Percentiles rank a stretch among this genome's conserved stretches.
Conservation (phyloP, 805 yeast genomes). For the Sungouiozyma intestinalis region DNA sequence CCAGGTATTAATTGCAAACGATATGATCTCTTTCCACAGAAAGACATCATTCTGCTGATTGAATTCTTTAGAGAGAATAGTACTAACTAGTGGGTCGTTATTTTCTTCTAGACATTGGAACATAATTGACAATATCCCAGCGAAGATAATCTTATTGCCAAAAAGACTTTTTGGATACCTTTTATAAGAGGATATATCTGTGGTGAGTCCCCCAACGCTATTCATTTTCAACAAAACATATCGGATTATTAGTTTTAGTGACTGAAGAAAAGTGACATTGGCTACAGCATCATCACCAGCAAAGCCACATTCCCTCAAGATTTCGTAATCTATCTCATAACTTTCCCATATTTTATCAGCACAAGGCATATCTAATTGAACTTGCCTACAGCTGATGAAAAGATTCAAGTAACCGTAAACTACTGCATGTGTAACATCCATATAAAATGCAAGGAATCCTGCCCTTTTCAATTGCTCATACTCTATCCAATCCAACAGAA, state of each 20-base stretch:
- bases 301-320: conserved; percentile 17
- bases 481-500: conserved; percentile 53
- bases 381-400: conserved; percentile 45
- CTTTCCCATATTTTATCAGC: conserved; percentile 50
- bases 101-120: conserved; percentile 67
- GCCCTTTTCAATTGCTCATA: conserved; percentile 69
- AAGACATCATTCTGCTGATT: conserved; percentile 27
- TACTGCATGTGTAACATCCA: conserved; percentile 70
- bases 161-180: conserved; percentile 37
- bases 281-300: conserved; percentile 11
- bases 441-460: conserved; percentile 70
- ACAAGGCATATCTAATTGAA: conserved; percentile 53
- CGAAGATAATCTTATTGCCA: conserved; percentile 55
- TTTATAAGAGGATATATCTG: neutral
- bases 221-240: conserved; percentile 24
- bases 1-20: conserved; percentile 66
- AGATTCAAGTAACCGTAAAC: conserved; percentile 64
- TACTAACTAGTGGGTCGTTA: conserved; percentile 13
- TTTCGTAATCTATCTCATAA: conserved; percentile 20
- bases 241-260: conserved; percentile 47
- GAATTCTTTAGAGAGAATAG: conserved; percentile 5
- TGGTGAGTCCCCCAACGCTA: neutral
- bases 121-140: conserved; percentile 58
- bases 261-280: conserved; percentile 39
- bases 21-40: conserved; percentile 58